Percentiles rank a stretch among this genome's conserved stretches.
Evolutionary conservation across 768 basidiomycete species (phyloP).

Genomic region (Tulasnella sp.): DNA sequence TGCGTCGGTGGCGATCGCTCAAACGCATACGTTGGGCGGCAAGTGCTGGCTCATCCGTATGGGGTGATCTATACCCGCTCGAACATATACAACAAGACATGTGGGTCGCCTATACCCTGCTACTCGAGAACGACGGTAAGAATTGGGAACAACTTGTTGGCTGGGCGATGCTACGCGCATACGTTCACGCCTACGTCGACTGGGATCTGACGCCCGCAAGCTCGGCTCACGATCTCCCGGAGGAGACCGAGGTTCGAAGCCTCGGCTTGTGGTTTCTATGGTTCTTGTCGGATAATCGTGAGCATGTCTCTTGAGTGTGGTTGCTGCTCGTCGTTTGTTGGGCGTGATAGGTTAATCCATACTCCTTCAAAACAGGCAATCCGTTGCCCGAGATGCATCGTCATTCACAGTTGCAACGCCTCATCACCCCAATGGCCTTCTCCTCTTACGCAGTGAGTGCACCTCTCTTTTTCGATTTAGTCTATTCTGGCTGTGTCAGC

Average conservation of each 20-base stretch:
- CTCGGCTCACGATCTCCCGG: conserved; percentile 43
- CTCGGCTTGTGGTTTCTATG: conserved; percentile 55
- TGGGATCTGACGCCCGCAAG: conserved; percentile 27
- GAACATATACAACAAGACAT: conserved; percentile 29
- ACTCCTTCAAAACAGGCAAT: not conserved
- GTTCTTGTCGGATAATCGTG: conserved; percentile 41
- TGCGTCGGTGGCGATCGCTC: conserved; percentile 12
- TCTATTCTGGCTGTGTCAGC: not conserved
- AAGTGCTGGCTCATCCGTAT: conserved; percentile 10
- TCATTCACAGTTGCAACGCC: conserved; percentile 1
- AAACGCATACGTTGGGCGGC: conserved; percentile 18
- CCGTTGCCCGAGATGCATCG: conserved; percentile 7
- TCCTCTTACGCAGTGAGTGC: conserved; percentile 11
- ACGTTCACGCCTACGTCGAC: conserved; percentile 37
- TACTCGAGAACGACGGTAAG: conserved; percentile 57
- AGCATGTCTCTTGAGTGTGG: conserved; percentile 16
- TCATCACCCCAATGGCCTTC: conserved; percentile 4
- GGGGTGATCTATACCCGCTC: conserved; percentile 12
- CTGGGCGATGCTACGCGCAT: conserved; percentile 38
- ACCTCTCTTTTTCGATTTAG: not conserved
- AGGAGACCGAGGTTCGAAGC: conserved; percentile 37
- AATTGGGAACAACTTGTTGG: conserved; percentile 45
- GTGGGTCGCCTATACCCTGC: conserved; percentile 41
- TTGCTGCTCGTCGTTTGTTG: not conserved
- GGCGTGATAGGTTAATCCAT: not conserved